Base-by-base conservation (phyloP, 1,284 basidiomycete genomes). In the Rhodotorula sp. region DNA sequence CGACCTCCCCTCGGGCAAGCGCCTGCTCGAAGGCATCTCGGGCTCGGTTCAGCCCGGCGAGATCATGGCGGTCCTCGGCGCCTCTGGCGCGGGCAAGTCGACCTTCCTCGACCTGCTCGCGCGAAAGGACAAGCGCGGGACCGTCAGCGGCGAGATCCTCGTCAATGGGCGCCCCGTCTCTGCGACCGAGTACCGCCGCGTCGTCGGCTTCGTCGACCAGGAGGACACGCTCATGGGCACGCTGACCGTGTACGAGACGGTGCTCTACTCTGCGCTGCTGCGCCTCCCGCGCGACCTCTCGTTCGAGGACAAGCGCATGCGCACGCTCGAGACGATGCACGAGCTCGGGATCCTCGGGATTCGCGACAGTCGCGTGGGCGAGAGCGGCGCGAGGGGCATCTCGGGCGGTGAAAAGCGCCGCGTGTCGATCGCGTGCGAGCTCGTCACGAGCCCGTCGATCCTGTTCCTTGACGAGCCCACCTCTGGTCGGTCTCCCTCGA, bases 221-320 rank as follows among this genome's bases (percentile, higher is more conserved):
- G 96, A 98, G 81, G 96, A 99, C 81, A 96, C 94, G 12, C 84
- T 99, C 66, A 94, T 99, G 89, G 88, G 90, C 78, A 98, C 96
- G 2, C 83, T 99, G 80, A 98, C 95, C 2, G 96, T 98, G 17
- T 98, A 97, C 81, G 96, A 99, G 85, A 97, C 95, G 0, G 90
- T 99, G 21, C 82, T 98, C 66, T 97, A 95, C 80, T 95, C 92
- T 60, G 96, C 96, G 16, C 81, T 98, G 63, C 82, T 99, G 76
- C 84, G 96, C 70, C 82, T 98, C 55, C 96, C 96, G 5, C 84
- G 93, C 72, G 94, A 97, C 77, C 98, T 98, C 96, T 91, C 91
- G 75, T 84, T 90, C 66, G 90, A 91, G 80, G 94, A 93, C 44
- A 99, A 99, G 86, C 91, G 92, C 82, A 93, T 90, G 78, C 85